These are phyloP conservation scores for Xylariaceae sp. DNA, from an alignment of 2,329 filamentous ascomycete genomes.

Conservation along the genomic window DNA sequence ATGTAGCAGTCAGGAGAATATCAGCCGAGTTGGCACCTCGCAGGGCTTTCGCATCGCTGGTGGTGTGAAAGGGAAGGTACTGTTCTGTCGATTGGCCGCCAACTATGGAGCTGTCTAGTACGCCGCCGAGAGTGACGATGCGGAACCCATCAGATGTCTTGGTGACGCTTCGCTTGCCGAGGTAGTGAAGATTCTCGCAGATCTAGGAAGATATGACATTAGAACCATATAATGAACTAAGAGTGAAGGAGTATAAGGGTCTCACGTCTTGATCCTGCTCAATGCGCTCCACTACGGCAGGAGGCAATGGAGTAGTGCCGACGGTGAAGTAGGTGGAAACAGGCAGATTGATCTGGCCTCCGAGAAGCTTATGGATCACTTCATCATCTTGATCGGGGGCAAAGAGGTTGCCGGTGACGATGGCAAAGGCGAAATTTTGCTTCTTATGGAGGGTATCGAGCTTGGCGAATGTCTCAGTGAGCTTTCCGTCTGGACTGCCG, in stretches of 20 bases:
- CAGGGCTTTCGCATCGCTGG: slow-evolving; percentile 70
- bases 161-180: slow-evolving; percentile 80
- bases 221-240: background rate
- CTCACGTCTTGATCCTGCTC: slow-evolving; percentile 60
- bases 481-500: slow-evolving; percentile 76
- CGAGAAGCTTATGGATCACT: slow-evolving; percentile 59
- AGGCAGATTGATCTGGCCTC: slow-evolving; percentile 69
- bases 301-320: slow-evolving; percentile 68
- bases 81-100: slow-evolving; percentile 65
- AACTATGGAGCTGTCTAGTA: slow-evolving; percentile 57
- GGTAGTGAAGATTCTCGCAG: slow-evolving; percentile 85
- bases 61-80: slow-evolving; percentile 72
- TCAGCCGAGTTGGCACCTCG: slow-evolving; percentile 75
- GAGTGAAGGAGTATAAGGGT: background rate
- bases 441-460: slow-evolving; percentile 76
- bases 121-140: slow-evolving; percentile 81
- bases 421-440: slow-evolving; percentile 81
- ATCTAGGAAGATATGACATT: slow-evolving; percentile 42
- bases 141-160: slow-evolving; percentile 87
- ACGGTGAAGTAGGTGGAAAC: slow-evolving; percentile 90
- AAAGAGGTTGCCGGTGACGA: slow-evolving; percentile 83
- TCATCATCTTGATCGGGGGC: slow-evolving; percentile 55
- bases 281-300: slow-evolving; percentile 66
- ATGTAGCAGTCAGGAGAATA: slow-evolving; percentile 81
- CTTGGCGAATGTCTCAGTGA: slow-evolving; percentile 74